Base-by-base conservation (phyloP, 805 yeast species). In the Ogataea siamensis region DNA sequence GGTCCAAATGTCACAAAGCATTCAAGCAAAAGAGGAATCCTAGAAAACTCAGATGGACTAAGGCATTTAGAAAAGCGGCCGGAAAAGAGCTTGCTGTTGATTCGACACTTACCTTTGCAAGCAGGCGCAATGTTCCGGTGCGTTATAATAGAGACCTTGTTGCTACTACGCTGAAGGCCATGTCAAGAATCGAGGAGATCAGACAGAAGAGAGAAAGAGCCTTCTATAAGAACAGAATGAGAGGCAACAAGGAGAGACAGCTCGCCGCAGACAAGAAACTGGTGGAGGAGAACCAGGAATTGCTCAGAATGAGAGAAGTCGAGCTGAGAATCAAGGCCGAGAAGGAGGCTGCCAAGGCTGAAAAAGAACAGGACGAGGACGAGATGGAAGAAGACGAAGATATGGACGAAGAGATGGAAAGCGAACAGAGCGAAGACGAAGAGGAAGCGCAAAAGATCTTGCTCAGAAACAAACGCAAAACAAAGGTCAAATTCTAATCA, bases 11-110 rank as follows among this genome's bases (percentile, higher is more conserved):
- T 71, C 99, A 93, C 70, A 87, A 89, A 63, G 83, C 88, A 39
- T 93, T 93, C 80, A 93, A 93, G 64, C 94, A 88, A 71, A 88
- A 96, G 74, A 83, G 99, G 68, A 93, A 93, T 71, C 99, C 99
- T 54, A 83, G 99, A 71, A 93, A 93, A 67, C 80, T 89, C 67
- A 85, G 78, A 68, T 93, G 99, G 99, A 93, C 99, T 40, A 93
- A 93, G 66, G 98, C 99, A 1, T 93, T 93, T 76, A 80, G 99
- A 70, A 93, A 93, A 66, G 95, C 98, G 46, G 98, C 98, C 30
- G 99, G 99, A 57, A 93, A 93, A 66, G 99, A 93, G 63, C 77
- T 93, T 73, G 96, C 95, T 16, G 98, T 93, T 42, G 99, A 93
- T 60, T 84, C 96, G 5, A 89, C 99, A 4, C 75, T 93, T 57